Conservation (phyloP, 2,329 filamentous ascomycete species). For the Endoconidiophora polonica region DNA sequence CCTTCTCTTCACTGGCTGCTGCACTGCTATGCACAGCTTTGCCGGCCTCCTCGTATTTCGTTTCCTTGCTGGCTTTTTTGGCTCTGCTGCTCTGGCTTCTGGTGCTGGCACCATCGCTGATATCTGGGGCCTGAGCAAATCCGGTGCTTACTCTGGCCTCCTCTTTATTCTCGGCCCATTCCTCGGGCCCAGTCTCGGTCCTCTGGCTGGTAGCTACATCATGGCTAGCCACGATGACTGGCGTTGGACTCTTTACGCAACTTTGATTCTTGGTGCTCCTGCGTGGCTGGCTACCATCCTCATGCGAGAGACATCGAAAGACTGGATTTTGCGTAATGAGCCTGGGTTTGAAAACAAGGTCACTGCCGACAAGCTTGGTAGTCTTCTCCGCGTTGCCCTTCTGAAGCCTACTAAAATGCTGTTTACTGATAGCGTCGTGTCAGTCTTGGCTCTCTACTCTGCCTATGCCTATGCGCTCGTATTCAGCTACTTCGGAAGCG, state of each 20-base stretch:
- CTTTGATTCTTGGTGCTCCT: conserved; percentile 29
- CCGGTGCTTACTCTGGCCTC: conserved; percentile 24
- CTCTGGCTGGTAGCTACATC: conserved; percentile 33
- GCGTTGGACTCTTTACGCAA: conserved; percentile 37
- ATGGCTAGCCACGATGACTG: conserved; percentile 28
- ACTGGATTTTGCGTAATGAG: conserved; percentile 27
- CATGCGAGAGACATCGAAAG: conserved; percentile 40
- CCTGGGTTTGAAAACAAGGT: conserved; percentile 16
- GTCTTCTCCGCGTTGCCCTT: conserved; percentile 27
- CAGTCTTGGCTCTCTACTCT: conserved; percentile 34
- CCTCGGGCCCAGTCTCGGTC: conserved; percentile 33
- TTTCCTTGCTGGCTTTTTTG: conserved; percentile 38
- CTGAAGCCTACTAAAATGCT: conserved; percentile 40
- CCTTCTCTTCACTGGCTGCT: conserved; percentile 38
- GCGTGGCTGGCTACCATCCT: conserved; percentile 23
- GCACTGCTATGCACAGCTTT: conserved; percentile 32
- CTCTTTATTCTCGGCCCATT: conserved; percentile 35
- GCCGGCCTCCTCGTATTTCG: conserved; percentile 34
- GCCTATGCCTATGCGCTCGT: conserved; percentile 34
- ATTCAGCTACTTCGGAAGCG: conserved; percentile 35
- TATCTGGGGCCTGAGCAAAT: conserved; percentile 17
- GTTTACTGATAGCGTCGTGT: conserved; percentile 44
- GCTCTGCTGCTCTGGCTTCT: conserved; percentile 31
- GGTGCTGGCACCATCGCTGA: conserved; percentile 34
- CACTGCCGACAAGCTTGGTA: conserved; percentile 15